Conservation (phyloP, 176 grass and related monocot genomes). For the Oropetium thomaeum region DNA sequence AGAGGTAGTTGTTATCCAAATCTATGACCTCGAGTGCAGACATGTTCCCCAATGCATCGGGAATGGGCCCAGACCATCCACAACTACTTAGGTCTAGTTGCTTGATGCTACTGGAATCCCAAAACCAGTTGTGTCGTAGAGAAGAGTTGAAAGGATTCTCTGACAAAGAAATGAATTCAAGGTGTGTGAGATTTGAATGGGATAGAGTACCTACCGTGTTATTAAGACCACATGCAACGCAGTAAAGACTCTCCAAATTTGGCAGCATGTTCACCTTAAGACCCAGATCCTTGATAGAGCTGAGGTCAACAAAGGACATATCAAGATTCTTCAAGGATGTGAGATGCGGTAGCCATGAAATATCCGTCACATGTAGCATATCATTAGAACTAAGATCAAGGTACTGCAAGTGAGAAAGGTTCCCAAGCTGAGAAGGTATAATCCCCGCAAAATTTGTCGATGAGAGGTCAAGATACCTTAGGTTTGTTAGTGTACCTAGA, state of each 20-base stretch:
- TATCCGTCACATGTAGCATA: no score
- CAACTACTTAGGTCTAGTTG: background rate
- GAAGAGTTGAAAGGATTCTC: background rate
- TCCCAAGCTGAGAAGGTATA: constrained; percentile 14
- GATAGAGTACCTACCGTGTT: background rate
- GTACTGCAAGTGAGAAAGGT: constrained; percentile 29
- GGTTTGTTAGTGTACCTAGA: background rate
- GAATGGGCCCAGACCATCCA: background rate
- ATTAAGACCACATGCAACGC: rapidly evolving
- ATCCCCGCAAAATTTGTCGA: background rate
- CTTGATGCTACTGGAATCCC: background rate
- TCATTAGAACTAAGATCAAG: constrained; percentile 18
- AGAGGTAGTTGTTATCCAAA: background rate
- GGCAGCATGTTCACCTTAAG: constrained; percentile 11
- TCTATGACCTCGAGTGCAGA: background rate
- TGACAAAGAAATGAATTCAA: constrained; percentile 26
- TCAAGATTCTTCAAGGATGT: constrained; percentile 18
- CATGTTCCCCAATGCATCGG: constrained; percentile 7
- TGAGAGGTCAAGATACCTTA: constrained; percentile 25
- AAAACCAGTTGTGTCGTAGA: background rate
- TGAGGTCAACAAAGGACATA: background rate
- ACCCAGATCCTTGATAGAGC: background rate
- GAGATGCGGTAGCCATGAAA: constrained; percentile 30
- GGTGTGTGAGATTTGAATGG: constrained; percentile 24
- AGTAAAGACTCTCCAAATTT: background rate